These are phyloP conservation scores for Chalciporus sp. DNA, from an alignment of 1,284 basidiomycete species.

Conservation along the genomic window DNA sequence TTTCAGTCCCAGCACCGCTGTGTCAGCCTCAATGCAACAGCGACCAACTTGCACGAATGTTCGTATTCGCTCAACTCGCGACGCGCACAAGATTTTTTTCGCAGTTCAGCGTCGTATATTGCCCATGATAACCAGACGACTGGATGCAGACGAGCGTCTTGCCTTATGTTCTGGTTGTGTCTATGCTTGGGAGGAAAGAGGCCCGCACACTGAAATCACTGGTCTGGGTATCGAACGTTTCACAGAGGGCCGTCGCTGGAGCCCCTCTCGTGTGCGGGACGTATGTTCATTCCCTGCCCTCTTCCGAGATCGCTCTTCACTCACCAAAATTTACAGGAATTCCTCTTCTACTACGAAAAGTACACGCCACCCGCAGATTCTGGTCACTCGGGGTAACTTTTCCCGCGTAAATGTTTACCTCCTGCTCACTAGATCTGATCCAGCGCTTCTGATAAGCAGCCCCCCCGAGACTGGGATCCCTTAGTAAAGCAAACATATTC, in stretches of 20 bases:
- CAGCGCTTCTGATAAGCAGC: conserved; percentile 42
- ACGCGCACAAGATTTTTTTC: conserved; percentile 81
- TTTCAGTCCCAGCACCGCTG: conserved; percentile 2
- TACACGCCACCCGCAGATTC: conserved; percentile 50
- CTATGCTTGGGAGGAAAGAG: conserved; percentile 84
- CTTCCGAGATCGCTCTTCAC: neutral
- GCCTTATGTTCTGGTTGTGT: conserved; percentile 70
- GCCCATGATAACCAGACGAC: conserved; percentile 73
- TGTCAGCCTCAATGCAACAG: conserved; percentile 49
- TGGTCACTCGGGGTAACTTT: conserved; percentile 42
- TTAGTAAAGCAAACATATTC: conserved; percentile 81
- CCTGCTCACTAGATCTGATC: conserved; percentile 18
- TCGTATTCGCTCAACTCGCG: conserved; percentile 73
- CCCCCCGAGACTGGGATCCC: conserved; percentile 68
- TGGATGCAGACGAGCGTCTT: conserved; percentile 74
- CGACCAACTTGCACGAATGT: conserved; percentile 68
- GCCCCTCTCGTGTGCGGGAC: conserved; percentile 75
- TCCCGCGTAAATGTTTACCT: neutral
- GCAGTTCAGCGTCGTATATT: conserved; percentile 65
- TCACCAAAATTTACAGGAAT: conserved; percentile 53
- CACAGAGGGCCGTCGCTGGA: conserved; percentile 80
- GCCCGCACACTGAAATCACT: conserved; percentile 73
- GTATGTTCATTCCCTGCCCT: conserved; percentile 42
- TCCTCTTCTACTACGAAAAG: conserved; percentile 80
- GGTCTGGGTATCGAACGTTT: conserved; percentile 78